Evolutionary conservation across 2,329 filamentous ascomycete species (phyloP).

Genomic region (Calonectria pteridis): DNA sequence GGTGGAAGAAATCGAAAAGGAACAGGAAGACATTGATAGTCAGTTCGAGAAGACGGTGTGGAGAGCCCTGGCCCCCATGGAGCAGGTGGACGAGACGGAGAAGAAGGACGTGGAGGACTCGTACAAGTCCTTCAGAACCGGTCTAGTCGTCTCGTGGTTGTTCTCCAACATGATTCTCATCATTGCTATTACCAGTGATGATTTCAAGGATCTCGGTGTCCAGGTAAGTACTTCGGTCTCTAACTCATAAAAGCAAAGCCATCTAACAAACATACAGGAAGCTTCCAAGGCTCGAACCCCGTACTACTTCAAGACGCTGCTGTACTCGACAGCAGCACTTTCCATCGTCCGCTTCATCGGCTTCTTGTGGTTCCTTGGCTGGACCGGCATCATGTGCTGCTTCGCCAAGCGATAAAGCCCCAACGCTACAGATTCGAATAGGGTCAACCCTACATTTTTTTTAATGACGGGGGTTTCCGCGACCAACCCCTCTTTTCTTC

Average conservation of each 20-base stretch:
- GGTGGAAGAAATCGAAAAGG: slow-evolving; percentile 40
- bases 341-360: slow-evolving; percentile 40
- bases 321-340: slow-evolving; percentile 40
- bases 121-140: slow-evolving; percentile 42
- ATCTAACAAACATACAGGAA: slow-evolving; percentile 32
- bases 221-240: slow-evolving; percentile 22
- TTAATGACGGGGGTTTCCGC: neutral
- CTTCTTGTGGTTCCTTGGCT: slow-evolving; percentile 42
- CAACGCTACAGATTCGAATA: neutral
- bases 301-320: slow-evolving; percentile 39
- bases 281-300: slow-evolving; percentile 36
- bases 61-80: slow-evolving; percentile 41
- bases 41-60: slow-evolving; percentile 43
- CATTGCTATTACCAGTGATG: slow-evolving; percentile 40
- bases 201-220: slow-evolving; percentile 38
- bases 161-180: slow-evolving; percentile 43
- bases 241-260: fast-evolving
- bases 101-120: slow-evolving; percentile 42
- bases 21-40: slow-evolving; percentile 42
- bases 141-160: slow-evolving; percentile 40
- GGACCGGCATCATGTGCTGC: slow-evolving; percentile 43
- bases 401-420: slow-evolving; percentile 27
- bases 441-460: neutral
- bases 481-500: neutral
- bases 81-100: slow-evolving; percentile 35